Base-by-base conservation (phyloP, 2,329 filamentous ascomycete genomes). In the Trichoderma citrinoviride region DNA sequence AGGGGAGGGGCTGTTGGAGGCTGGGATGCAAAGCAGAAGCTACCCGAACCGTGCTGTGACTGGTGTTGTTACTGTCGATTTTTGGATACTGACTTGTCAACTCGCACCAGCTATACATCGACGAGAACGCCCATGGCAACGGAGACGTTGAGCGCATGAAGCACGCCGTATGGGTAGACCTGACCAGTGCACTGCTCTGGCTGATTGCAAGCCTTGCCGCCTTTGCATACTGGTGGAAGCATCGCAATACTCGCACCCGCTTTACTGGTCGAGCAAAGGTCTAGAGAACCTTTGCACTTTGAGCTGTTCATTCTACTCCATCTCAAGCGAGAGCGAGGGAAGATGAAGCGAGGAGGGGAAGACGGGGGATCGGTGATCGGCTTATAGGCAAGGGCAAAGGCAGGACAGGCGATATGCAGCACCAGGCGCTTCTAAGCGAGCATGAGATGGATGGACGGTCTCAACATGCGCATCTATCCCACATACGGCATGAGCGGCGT, bases 91-190 rank as follows among this genome's bases (percentile, higher is more conserved):
- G 67, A 69, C 47, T 66, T 33, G 66, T 65, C 68, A 49, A 60
- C 50, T 43, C 47, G 21, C 29, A 37, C 67, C 33, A 83, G 78
- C 78, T 94, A 82, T 97, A 89, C 80, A 90, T 96, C 73, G 77
- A 85, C 61, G 87, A 88, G 71, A 76, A 92, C 65, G 75, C 88
- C 0, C 81, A 90, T 73, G 87, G 87, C 15, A 83, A 91, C 73
- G 71, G 71, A 46, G 87, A 83, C 56, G 83, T 94, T 65, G 79
- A 81, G 69, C 84, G 91, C 64, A 96, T 97, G 92, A 92, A 93
- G 79, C 87, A 89, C 73, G 91, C 92, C 5, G 91, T 95, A 17
- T 96, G 91, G 90, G 82, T 96, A 52, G 90, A 94, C 75, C 76
- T 96, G 57, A 80, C 85, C 53, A 91, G 89, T 74, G 84, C 92